Base-by-base conservation (phyloP, 495 filamentous ascomycete species). In the Glarea lozoyensis region DNA sequence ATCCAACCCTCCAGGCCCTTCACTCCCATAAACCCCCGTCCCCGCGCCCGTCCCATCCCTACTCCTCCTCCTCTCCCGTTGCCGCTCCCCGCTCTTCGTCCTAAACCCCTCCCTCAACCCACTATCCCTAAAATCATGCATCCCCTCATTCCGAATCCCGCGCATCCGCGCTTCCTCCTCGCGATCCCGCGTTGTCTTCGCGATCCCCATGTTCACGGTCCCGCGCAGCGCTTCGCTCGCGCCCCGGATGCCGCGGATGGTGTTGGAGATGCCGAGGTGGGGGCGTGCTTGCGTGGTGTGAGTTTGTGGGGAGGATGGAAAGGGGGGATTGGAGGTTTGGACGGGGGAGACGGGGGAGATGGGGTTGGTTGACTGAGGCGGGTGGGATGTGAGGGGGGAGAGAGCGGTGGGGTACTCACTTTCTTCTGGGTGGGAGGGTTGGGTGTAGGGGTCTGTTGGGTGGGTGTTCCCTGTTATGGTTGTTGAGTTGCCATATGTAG, bases 111-210 rank as follows among this genome's bases (percentile, higher is more conserved):
- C n/a, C n/a, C n/a, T n/a, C 22, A 52, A 37, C 2, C 49, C 49
- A 19, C 49, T 52, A 5, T 30, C 40, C 18, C 31, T 43, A 25
- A 27, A 52, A 3, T 52, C 49, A 16, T 25, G 23, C 21, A 45
- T 21, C 4, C 49, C 49, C 25, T 44, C 35, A 18, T 48, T 40
- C 23, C 36, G 19, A 4, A 52, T n/a, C 0, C 23, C 29, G 25
- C 36, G 43, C 49, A 43, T 43, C n/a, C 49, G 25, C 33, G 47
- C 49, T 20, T 44, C 44, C 17, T 52, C 49, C 17, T 34, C 44
- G 0, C 18, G 22, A 25, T 52, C 40, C 37, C 48, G 49, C 19
- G 37, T 44, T 2, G 19, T 33, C 2, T 37, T 21, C n/a, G 44
- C 49, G 21, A 52, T 47, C 12, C 12, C 36, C 22, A 16, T 24